These are phyloP conservation scores for Vanrija humicola DNA, from an alignment of 1,284 basidiomycete genomes.

Conservation along the genomic window DNA sequence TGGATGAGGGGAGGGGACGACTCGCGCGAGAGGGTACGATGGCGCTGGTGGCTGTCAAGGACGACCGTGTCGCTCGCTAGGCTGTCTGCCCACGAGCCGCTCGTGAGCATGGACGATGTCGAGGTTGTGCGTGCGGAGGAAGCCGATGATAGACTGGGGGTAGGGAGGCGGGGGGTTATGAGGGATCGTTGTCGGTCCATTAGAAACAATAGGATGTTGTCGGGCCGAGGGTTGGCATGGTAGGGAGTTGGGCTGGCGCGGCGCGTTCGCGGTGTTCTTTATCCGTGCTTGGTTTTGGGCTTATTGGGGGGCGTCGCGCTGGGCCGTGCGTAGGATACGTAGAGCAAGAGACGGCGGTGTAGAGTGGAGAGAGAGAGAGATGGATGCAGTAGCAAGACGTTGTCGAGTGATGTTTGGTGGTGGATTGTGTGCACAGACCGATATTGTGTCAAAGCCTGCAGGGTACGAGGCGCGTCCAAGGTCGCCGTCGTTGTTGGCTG, in stretches of 20 bases:
- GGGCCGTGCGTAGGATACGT: too few species aligned
- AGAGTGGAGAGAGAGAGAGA: too few species aligned
- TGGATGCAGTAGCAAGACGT: too few species aligned
- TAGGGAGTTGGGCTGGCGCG: too few species aligned
- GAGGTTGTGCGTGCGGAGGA: conserved; percentile 1
- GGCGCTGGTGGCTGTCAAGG: conserved; percentile 1
- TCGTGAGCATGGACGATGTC: conserved; percentile 10
- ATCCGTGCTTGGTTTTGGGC: too few species aligned
- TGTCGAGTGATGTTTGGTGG: neutral
- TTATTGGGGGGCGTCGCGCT: too few species aligned
- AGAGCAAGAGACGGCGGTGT: too few species aligned
- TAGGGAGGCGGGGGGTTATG: neutral
- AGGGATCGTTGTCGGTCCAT: neutral
- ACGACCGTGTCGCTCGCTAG: conserved; percentile 4
- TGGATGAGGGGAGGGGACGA: conserved; percentile 13
- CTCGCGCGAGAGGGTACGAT: neutral
- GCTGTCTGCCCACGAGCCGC: neutral
- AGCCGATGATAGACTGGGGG: neutral
- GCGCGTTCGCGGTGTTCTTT: too few species aligned
- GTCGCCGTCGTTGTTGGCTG: neutral
- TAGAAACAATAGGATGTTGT: neutral
- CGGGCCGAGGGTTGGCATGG: too few species aligned
- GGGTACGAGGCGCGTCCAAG: neutral
- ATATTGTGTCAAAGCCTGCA: neutral
- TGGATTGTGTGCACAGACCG: neutral